Conservation (phyloP, 179 eudicot genomes). For the Silene noctiflora region DNA sequence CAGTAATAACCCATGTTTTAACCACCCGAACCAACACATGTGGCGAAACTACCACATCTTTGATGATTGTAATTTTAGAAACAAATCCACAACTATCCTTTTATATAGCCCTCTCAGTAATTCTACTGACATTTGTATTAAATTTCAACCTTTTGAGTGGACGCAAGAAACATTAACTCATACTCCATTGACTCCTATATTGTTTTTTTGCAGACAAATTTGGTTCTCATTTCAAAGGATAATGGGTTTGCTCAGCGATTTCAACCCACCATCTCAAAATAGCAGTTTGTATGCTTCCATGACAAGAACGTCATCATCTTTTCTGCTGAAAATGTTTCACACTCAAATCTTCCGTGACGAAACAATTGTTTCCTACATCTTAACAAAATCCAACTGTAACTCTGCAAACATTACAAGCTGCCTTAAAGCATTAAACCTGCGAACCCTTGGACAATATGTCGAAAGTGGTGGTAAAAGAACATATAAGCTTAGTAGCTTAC, state of each 20-base stretch:
- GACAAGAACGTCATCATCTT: not conserved
- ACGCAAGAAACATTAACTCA: constrained; percentile 5
- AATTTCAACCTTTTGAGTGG: constrained; percentile 16
- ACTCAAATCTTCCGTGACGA: not conserved
- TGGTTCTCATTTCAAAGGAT: not conserved
- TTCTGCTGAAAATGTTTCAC: not conserved
- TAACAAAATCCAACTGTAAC: not conserved
- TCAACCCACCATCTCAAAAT: constrained; percentile 11
- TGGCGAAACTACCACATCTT: not conserved
- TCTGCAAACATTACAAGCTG: not conserved
- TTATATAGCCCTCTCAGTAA: not conserved
- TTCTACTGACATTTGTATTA: not conserved
- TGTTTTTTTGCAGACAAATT: constrained; percentile 1
- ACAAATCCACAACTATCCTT: not conserved
- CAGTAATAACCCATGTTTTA: not conserved
- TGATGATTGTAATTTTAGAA: not conserved
- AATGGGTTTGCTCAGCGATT: constrained; percentile 3
- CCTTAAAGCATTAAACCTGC: not conserved
- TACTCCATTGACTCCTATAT: constrained; percentile 11
- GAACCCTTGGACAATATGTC: not conserved
- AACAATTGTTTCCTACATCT: not conserved
- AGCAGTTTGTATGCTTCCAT: not conserved
- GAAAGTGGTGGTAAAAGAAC: too few species aligned
- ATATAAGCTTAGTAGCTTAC: too few species aligned
- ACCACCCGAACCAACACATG: not conserved